phyloP scores from a whole-genome alignment of 208 protist species.

The Endotrypanum monterogeii region DNA sequence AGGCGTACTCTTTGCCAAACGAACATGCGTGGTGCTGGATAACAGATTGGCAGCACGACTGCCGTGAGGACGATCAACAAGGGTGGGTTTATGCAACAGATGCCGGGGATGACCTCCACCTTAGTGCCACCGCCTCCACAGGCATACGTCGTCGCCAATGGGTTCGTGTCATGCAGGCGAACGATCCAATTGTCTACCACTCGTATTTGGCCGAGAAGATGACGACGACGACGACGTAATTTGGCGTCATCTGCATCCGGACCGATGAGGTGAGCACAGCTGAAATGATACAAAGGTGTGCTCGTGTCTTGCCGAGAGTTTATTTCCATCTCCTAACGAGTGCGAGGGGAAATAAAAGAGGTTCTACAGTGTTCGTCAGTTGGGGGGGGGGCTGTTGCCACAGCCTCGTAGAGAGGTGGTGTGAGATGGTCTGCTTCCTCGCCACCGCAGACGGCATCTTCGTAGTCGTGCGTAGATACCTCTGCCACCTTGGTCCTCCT shows the following conservation, averaged over 20 bases:
- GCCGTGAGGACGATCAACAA: slow-evolving; percentile 42
- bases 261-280: neutral
- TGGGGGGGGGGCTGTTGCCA: no score
- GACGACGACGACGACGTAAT: neutral
- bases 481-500: no score
- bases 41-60: slow-evolving; percentile 53
- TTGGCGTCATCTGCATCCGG: neutral
- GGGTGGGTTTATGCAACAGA: slow-evolving; percentile 56
- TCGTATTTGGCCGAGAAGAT: slow-evolving; percentile 32
- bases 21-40: slow-evolving; percentile 49
- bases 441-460: no score
- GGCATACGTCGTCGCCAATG: slow-evolving; percentile 47
- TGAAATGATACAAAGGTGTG: neutral
- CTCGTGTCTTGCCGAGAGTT: no score
- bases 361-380: no score
- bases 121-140: slow-evolving; percentile 20
- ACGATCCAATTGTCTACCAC: slow-evolving; percentile 51
- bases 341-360: no score
- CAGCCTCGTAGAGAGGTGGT: no score
- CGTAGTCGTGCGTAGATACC: no score
- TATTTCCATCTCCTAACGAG: neutral
- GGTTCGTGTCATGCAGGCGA: slow-evolving; percentile 61
- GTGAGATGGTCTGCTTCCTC: no score
- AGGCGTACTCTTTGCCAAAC: slow-evolving; percentile 47
- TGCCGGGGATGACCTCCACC: slow-evolving; percentile 26